Evolutionary conservation across 305 asterid species (phyloP).

Genomic region (Fraxinus xanthoxyloides): DNA sequence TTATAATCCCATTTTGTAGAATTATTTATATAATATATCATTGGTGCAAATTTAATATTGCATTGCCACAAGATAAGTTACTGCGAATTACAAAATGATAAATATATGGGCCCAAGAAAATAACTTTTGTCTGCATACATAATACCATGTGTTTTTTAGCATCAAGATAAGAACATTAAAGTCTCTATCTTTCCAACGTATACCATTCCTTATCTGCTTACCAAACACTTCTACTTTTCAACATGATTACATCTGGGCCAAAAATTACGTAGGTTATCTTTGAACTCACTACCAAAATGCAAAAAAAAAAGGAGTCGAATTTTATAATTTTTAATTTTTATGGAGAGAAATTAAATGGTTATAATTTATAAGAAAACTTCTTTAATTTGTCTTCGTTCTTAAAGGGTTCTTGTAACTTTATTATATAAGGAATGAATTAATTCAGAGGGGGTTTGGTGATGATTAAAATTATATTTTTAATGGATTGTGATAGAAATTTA

Average conservation of each 20-base stretch:
- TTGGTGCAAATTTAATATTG: not conserved
- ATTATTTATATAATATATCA: not conserved
- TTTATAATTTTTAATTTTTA: not conserved
- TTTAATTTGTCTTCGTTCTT: slow-evolving; percentile 8
- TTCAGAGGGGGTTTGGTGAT: no score
- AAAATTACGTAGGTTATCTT: slow-evolving; percentile 23
- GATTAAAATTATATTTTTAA: no score
- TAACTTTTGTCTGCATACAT: not conserved
- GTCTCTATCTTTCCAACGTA: slow-evolving; percentile 37
- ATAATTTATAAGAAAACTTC: not conserved
- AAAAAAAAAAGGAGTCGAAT: not conserved
- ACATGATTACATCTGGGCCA: slow-evolving; percentile 17
- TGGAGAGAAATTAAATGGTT: not conserved
- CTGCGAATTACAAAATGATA: not conserved
- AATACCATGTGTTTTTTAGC: not conserved
- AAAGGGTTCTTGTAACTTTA: slow-evolving; percentile 17
- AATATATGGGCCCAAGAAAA: not conserved
- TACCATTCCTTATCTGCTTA: slow-evolving; percentile 51
- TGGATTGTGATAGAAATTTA: no score
- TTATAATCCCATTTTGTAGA: not conserved
- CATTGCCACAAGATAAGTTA: slow-evolving; percentile 7
- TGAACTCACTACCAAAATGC: slow-evolving; percentile 11
- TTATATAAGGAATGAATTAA: not conserved
- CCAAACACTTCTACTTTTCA: slow-evolving; percentile 34
- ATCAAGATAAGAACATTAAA: slow-evolving; percentile 27